A percentile compares a stretch with the other conserved stretches of the same genome.
phyloP scores from a whole-genome alignment of 192 early-diverging fungal species.

The Geosiphon pyriformis region DNA sequence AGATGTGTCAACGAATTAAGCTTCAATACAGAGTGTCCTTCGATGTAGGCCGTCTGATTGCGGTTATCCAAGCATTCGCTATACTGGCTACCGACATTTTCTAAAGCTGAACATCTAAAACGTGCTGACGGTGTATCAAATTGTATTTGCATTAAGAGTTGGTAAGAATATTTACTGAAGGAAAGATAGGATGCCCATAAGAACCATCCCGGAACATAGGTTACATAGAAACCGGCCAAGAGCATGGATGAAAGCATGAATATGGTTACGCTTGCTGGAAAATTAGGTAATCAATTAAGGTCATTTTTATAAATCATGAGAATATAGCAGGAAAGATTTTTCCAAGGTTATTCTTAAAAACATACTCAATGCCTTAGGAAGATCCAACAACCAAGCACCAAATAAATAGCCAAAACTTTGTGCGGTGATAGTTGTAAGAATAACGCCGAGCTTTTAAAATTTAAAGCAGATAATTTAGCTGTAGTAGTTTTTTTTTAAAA shows the following conservation, averaged over 20 bases:
- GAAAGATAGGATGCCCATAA: slow-evolving; percentile 7
- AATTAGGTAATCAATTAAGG: neutral
- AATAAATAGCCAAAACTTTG: slow-evolving; percentile 18
- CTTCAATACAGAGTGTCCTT: neutral
- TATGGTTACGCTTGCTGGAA: neutral
- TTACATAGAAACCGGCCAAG: slow-evolving; percentile 16
- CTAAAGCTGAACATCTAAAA: slow-evolving; percentile 2
- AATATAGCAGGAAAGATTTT: neutral
- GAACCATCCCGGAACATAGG: neutral
- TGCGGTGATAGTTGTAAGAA: neutral
- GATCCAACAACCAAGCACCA: slow-evolving; percentile 9
- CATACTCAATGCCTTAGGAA: slow-evolving; percentile 1
- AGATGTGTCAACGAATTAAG: neutral
- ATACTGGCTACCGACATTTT: neutral
- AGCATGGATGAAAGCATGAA: slow-evolving; percentile 15
- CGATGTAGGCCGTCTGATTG: neutral
- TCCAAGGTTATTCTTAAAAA: too few relatives aligned
- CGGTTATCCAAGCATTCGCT: neutral
- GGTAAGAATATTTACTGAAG: neutral
- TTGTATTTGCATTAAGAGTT: slow-evolving; percentile 14
- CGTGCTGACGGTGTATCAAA: neutral
- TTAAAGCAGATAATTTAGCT: too few relatives aligned
- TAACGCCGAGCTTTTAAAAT: neutral
- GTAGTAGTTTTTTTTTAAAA: neutral
- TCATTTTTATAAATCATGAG: neutral